Percentiles rank a stretch among this genome's conserved stretches.
Evolutionary conservation across 306 rosid species (phyloP).

Genomic region (Dalbergia cochinchinensis): DNA sequence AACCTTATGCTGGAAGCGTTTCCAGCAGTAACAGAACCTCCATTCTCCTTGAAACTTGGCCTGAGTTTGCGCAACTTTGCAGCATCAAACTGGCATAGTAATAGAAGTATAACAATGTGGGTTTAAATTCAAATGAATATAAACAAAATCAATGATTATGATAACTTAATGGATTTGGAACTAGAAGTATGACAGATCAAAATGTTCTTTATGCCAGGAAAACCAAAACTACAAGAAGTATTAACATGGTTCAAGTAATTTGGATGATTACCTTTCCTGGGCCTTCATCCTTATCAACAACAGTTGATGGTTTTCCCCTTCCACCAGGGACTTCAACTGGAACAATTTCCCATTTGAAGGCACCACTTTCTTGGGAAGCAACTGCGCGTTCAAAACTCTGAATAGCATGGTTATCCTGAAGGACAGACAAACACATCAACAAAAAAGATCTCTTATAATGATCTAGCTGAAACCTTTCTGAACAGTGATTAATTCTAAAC

Average conservation of each 20-base stretch:
- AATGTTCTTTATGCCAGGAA: slow-evolving; percentile 6
- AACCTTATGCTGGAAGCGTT: slow-evolving; percentile 99
- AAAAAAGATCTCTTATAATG: slow-evolving; percentile 9
- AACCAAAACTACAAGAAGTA: slow-evolving; percentile 30
- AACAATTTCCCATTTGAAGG: slow-evolving; percentile 92
- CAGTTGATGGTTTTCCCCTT: slow-evolving; percentile 88
- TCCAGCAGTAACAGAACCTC: slow-evolving; percentile 98
- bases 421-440: slow-evolving; percentile 42
- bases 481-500: slow-evolving; percentile 34
- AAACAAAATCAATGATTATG: slow-evolving; percentile 4
- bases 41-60: slow-evolving; percentile 93
- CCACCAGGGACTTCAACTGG: slow-evolving; percentile 99
- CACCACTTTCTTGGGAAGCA: slow-evolving; percentile 81
- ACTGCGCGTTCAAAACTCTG: slow-evolving; percentile 97
- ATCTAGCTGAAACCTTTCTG: slow-evolving; percentile 7
- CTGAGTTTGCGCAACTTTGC: slow-evolving; percentile 95
- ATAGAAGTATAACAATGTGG: slow-evolving; percentile 37
- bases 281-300: slow-evolving; percentile 89
- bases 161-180: slow-evolving; percentile 8
- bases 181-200: slow-evolving; percentile 19
- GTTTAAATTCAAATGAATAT: slow-evolving; percentile 18
- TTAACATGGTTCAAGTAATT: slow-evolving; percentile 36
- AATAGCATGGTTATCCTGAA: slow-evolving; percentile 81
- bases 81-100: slow-evolving; percentile 80
- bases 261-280: slow-evolving; percentile 77